These are phyloP conservation scores for Boechera divaricarpa DNA, from an alignment of 345 rosid species.

Conservation along the genomic window DNA sequence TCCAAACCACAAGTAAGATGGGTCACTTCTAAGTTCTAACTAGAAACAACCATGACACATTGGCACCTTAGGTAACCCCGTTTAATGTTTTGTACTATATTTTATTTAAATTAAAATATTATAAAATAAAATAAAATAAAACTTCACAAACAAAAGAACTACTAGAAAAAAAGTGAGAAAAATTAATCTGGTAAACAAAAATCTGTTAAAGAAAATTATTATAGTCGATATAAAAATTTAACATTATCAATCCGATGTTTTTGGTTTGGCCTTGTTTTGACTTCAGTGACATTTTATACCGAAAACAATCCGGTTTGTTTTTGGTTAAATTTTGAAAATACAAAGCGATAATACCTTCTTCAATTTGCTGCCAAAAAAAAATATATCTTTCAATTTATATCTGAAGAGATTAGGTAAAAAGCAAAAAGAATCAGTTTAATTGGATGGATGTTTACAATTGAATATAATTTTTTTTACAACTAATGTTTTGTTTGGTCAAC, in stretches of 20 bases:
- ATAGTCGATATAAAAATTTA: background rate
- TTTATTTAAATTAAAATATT: background rate
- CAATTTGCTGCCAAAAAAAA: too few relatives aligned
- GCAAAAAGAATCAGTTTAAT: background rate
- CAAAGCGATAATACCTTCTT: background rate
- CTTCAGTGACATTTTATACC: background rate
- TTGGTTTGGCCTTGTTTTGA: background rate
- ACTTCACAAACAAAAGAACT: background rate
- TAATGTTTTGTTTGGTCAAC: background rate
- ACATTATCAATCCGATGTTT: background rate
- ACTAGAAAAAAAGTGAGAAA: background rate
- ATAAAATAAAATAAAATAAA: background rate
- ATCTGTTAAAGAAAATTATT: too few relatives aligned
- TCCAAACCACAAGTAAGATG: slow-evolving; percentile 19
- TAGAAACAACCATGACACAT: background rate
- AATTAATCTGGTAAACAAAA: background rate
- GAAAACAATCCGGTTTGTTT: background rate
- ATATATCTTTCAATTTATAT: background rate
- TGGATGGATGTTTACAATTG: background rate
- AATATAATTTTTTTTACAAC: background rate
- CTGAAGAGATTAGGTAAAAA: background rate
- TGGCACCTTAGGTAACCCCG: background rate
- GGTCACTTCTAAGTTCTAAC: background rate
- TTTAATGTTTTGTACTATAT: background rate
- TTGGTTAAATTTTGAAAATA: background rate